Base-by-base conservation (phyloP, 352 stramenopile species). In the Pythium myriotylum region DNA sequence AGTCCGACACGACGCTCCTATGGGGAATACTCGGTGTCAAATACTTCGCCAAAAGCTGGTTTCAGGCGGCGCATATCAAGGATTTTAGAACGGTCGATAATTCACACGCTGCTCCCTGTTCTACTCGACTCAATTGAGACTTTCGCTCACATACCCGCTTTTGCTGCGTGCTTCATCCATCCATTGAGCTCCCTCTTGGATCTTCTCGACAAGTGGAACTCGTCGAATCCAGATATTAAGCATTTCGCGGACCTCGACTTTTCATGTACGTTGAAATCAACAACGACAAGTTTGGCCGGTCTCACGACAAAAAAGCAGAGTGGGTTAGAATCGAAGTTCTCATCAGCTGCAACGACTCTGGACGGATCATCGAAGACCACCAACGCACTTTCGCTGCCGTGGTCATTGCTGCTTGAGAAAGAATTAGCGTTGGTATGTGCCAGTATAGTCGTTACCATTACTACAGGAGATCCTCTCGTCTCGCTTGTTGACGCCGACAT, bases 371-470 rank as follows among this genome's bases (percentile, higher is more conserved):
- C 37, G n/a, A 43, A 16, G 4, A 42, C 63, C 1, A 32, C 40
- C 6, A 41, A 67, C 2, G 54, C 40, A 9, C 22, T 72, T 1
- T 32, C 42, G 10, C 20, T 49, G 0, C 54, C 65, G 12, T 73
- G 65, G 65, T 54, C 54, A 14, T 16, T 68, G 5, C 4, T 63
- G 4, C 32, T 73, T 2, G 65, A 73, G 16, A 73, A 65, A 41
- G 59, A 73, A 33, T 39, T 73, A 0, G 50, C 42, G 3, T 55
- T 73, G 43, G 4, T 73, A 8, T 73, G 58, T 46, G 49, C 37
- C 6, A 41, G 58, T 47, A 33, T 73, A 16, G 53, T 29, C 0
- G 54, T 33, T 6, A 68, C 54, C 3, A 54, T 68, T 7, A 35
- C 50, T 0, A 7, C n/a, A 6, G 65, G 59, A 10, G 59, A 65